Conservation (phyloP, 1,284 basidiomycete genomes). For the Tilletia caries region DNA sequence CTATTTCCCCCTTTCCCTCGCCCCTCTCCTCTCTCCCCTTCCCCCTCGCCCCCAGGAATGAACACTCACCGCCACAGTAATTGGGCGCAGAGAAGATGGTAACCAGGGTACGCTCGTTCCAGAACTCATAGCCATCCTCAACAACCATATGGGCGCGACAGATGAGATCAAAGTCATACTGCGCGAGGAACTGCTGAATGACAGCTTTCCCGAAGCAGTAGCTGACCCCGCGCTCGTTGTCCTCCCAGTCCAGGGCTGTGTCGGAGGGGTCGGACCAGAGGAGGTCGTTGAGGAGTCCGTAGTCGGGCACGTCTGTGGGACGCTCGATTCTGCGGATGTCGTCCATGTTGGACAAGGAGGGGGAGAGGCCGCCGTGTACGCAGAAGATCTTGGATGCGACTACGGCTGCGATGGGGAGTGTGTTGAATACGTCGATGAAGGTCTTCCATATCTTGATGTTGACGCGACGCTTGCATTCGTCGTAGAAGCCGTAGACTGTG, state of each 20-base stretch:
- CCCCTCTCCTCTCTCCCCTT: too few relatives aligned
- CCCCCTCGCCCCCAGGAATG: too few relatives aligned
- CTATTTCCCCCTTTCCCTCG: too few relatives aligned
- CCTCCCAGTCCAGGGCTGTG: conserved; percentile 97
- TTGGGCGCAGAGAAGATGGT: conserved; percentile 94
- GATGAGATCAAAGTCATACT: conserved; percentile 93
- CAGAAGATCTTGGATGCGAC: conserved; percentile 99
- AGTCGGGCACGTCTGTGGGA: conserved; percentile 99
- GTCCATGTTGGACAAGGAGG: conserved; percentile 96
- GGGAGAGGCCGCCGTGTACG: conserved; percentile 95
- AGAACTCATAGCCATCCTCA: conserved; percentile 95
- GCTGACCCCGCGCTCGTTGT: conserved; percentile 98
- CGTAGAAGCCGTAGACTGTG: conserved; percentile 98
- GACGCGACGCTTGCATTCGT: conserved; percentile 98
- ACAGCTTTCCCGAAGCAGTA: conserved; percentile 98
- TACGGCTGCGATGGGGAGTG: conserved; percentile 94
- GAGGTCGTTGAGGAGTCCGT: conserved; percentile 92
- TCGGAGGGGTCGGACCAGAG: conserved; percentile 98
- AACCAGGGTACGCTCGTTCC: conserved; percentile 96
- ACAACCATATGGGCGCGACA: conserved; percentile 99
- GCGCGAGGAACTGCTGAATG: conserved; percentile 87
- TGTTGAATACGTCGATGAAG: conserved; percentile 99
- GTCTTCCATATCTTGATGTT: conserved; percentile 99
- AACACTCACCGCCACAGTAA: conserved; percentile 84
- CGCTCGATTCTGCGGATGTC: conserved; percentile 97